A percentile compares a stretch with the other conserved stretches of the same genome.
Evolutionary conservation across 2,329 filamentous ascomycete species (phyloP).

Genomic region (Botrytis hyacinthi): DNA sequence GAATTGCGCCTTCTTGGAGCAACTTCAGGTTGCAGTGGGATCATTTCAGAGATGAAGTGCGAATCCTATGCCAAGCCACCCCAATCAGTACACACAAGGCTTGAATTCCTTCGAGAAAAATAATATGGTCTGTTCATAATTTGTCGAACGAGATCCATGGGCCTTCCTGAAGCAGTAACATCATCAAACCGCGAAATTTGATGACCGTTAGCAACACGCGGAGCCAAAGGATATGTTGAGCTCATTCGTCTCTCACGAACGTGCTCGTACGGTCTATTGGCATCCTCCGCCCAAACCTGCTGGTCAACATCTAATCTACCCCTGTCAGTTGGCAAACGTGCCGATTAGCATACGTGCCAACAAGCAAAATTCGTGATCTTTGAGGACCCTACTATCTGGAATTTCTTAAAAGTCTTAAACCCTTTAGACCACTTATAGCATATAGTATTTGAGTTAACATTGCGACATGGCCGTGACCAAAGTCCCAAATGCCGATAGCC

Average conservation of each 20-base stretch:
- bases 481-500: not conserved
- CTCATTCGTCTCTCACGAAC: not conserved
- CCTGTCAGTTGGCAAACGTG: not conserved
- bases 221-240: not conserved
- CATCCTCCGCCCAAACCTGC: not conserved
- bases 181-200: not conserved
- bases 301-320: not conserved
- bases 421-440: not conserved
- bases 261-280: not conserved
- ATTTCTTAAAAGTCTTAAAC: not conserved
- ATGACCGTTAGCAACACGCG: not conserved
- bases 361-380: not conserved
- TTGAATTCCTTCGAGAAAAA: conserved; percentile 1
- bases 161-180: not conserved
- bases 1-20: conserved; percentile 13
- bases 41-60: conserved; percentile 3
- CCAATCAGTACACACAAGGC: not conserved
- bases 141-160: not conserved
- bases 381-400: not conserved
- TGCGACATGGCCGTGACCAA: not conserved
- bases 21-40: conserved; percentile 5
- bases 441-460: not conserved
- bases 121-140: not conserved
- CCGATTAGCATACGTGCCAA: not conserved
- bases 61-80: conserved; percentile 17